Percentiles rank a stretch among this genome's conserved stretches.
Conservation (phyloP, 2,329 filamentous ascomycete genomes). For the Colletotrichum ledebouriae region DNA sequence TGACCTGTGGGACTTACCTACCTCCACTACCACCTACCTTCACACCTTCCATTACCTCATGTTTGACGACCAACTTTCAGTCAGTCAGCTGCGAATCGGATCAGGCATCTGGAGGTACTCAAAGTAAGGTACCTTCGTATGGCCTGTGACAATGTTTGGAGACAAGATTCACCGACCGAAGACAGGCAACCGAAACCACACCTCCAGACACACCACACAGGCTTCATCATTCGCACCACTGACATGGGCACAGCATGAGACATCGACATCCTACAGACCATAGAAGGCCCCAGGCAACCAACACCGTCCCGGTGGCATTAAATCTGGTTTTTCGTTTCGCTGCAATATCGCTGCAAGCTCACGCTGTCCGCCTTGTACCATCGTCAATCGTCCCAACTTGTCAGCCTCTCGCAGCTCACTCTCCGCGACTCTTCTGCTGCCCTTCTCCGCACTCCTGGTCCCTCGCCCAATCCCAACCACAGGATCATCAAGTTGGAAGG, state of each 20-base stretch:
- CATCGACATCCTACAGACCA: background rate
- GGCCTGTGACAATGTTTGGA: no score
- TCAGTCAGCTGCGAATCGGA: no score
- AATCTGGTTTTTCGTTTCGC: constrained; percentile 20
- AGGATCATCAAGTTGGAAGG: constrained; percentile 20
- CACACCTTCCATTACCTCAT: no score
- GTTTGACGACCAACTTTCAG: no score
- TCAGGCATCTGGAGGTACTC: no score
- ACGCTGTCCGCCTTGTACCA: constrained; percentile 8
- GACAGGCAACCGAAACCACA: background rate
- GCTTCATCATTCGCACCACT: constrained; percentile 5
- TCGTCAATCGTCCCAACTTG: constrained; percentile 24
- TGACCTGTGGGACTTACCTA: no score
- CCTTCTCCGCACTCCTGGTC: constrained; percentile 29
- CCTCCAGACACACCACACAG: background rate
- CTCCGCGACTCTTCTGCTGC: background rate
- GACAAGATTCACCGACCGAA: no score
- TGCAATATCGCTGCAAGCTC: constrained; percentile 13
- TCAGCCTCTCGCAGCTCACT: constrained; percentile 18
- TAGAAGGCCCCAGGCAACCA: background rate
- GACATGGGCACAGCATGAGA: constrained; percentile 23
- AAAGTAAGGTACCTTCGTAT: no score
- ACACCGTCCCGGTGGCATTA: constrained; percentile 9
- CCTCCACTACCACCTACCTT: no score
- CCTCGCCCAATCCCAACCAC: constrained; percentile 7